Percentiles rank a stretch among this genome's conserved stretches.
Conservation (phyloP, 768 basidiomycete species). For the Pleurotus pulmonarius region DNA sequence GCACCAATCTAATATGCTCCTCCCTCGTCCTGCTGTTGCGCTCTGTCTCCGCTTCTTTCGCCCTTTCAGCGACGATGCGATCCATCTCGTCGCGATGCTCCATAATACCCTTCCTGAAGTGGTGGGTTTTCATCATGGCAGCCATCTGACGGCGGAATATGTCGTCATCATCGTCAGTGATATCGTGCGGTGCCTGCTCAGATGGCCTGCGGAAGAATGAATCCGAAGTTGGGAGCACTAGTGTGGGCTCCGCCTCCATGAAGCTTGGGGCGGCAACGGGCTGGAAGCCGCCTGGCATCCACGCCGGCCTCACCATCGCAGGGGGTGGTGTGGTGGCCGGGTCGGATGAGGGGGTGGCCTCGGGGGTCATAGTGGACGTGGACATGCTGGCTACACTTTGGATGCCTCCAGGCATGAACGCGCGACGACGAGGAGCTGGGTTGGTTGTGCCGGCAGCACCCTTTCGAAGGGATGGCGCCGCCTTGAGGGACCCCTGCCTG, state of each 20-base stretch:
- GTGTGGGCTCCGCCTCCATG: neutral
- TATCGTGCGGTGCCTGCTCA: neutral
- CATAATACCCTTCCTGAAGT: neutral
- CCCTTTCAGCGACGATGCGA: neutral
- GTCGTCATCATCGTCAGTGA: neutral
- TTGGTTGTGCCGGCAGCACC: neutral
- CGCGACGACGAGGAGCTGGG: neutral
- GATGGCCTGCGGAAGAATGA: too few species aligned
- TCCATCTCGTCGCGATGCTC: neutral
- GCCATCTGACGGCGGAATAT: slow-evolving; percentile 3
- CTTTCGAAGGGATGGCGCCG: neutral
- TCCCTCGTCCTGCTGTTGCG: too few species aligned
- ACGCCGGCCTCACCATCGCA: neutral
- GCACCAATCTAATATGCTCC: too few species aligned
- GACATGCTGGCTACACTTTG: neutral
- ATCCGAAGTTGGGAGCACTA: neutral
- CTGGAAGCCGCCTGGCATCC: slow-evolving; percentile 3
- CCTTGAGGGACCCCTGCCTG: neutral
- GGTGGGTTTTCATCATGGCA: neutral
- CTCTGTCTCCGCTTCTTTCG: neutral
- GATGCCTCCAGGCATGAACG: neutral
- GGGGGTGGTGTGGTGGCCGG: too few species aligned
- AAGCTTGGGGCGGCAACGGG: neutral
- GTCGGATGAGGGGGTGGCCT: neutral
- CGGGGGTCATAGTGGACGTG: neutral